Percentiles rank a stretch among this genome's conserved stretches.
These are phyloP conservation scores for Pichia sp. DNA, from an alignment of 1,139 yeast genomes.

Conservation along the genomic window DNA sequence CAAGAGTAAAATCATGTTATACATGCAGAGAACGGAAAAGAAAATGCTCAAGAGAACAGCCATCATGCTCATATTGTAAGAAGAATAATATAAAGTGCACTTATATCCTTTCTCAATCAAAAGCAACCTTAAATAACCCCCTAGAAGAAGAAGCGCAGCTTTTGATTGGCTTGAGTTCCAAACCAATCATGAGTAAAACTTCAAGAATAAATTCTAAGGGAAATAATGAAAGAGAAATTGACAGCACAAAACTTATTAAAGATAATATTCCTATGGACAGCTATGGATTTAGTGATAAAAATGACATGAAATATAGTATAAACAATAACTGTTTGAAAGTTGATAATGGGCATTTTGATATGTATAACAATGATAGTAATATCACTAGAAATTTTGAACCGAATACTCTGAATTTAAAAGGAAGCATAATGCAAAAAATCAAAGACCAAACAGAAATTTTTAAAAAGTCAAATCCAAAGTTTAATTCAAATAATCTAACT, in stretches of 20 bases:
- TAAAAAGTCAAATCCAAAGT: background rate
- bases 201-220: background rate
- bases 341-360: background rate
- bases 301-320: no score
- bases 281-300: no score
- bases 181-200: background rate
- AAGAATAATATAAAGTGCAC: constrained; percentile 11
- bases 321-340: no score
- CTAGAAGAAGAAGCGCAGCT: constrained; percentile 12
- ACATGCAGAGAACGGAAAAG: constrained; percentile 18
- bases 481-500: background rate
- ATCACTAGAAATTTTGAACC: background rate
- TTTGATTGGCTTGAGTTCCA: constrained; percentile 4
- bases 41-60: constrained; percentile 17
- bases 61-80: constrained; percentile 17
- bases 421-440: background rate
- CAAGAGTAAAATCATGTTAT: constrained; percentile 17
- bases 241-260: background rate
- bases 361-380: background rate
- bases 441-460: constrained; percentile 1
- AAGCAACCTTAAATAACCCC: background rate
- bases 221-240: background rate
- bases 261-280: no score
- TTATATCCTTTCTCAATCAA: constrained; percentile 1
- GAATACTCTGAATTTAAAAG: background rate